Evolutionary conservation across 2,329 filamentous ascomycete genomes (phyloP), one percentile per base, ranked within the genome.

Genomic region (Laburnicola sp.): DNA sequence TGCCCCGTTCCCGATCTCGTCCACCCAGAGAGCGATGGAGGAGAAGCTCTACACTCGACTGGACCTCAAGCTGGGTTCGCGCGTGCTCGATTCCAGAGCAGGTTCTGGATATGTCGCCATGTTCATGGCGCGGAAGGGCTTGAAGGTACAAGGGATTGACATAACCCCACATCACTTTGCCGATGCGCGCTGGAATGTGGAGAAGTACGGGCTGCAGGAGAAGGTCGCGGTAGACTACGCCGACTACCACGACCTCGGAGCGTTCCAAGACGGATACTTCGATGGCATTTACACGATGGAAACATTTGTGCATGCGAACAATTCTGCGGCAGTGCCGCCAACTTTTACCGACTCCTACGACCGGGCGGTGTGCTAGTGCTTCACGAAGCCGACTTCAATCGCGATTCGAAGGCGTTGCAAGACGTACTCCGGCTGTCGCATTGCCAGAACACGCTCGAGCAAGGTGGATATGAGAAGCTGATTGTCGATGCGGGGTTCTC

Each of bases 211-310:
- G 1, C 59, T 78, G 3, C 53, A 71, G 6, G 69, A 70, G 6
- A 59, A 61, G 30, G 61, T 82, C 11, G 62, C 63, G 0, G 75
- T 78, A 10, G 61, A 59, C 3, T 71, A 71, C 51, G 76, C 74
- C 63, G 78, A 83, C 56, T 83, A 82, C 57, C 80, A 83, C 54
- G 68, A 81, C 53, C 70, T 83, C 1, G 73, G 77, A 2, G 52
- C 56, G 4, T 66, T 82, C 22, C 47, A 57, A 0, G 56, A 68
- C 25, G 64, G 57, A 3, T 76, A 71, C 0, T 74, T 79, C 36
- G 79, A 83, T 47, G 80, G 80, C 3, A 66, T 79, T 26, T 83
- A 82, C 61, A 82, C 80, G 0, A 80, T 82, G 76, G 79, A 83
- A 63, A 81, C 80, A 0, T 75, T 83, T 40, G 80, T 82, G 0